Evolutionary conservation across 257 asterid species (phyloP), one percentile per base, ranked within the genome.

Genomic region (Capsicum chinense): DNA sequence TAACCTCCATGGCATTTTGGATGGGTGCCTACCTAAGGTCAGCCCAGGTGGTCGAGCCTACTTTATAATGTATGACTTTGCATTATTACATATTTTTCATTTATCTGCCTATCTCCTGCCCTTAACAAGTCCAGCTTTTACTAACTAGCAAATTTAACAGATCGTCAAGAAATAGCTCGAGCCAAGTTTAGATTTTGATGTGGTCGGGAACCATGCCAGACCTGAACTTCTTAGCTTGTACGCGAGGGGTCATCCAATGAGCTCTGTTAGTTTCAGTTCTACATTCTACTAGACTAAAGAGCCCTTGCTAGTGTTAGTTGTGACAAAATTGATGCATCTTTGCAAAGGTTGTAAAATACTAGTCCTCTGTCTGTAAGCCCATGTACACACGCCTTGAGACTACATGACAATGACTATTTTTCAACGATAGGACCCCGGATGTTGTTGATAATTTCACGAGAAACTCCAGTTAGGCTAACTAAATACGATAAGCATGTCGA

Each of bases 111-210:
- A 15, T 57, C 7, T 59, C 9, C 26, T 59, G 66, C 66, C n/a
- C 66, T 59, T 59, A 58, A 58, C 64, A 58, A 58, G 9, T 58
- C 21, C 47, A 26, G 71, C 44, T 6, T 64, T 64, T 12, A 11
- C 8, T 12, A 63, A 33, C n/a, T 2, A 33, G 16, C 73, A 33
- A 2, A 33, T 66, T 85, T 21, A 79, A 35, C 90, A 92, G 98
- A 95, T 93, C 93, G 92, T 37, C 97, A 93, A 74, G 99, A 93
- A 85, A 92, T 95, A 58, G 93, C 86, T 12, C 91, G 98, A 13
- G 98, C 98, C 47, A 96, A 96, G 90, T 93, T 94, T 66, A 94
- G 92, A 84, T 39, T 94, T 94, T 81, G 98, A 95, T 70, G 98
- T 94, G 76, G 97, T 96, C 17, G 98, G 99, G 17, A 98, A 92